phyloP scores from a whole-genome alignment of 495 filamentous ascomycete species.

The Zalerion maritima region DNA sequence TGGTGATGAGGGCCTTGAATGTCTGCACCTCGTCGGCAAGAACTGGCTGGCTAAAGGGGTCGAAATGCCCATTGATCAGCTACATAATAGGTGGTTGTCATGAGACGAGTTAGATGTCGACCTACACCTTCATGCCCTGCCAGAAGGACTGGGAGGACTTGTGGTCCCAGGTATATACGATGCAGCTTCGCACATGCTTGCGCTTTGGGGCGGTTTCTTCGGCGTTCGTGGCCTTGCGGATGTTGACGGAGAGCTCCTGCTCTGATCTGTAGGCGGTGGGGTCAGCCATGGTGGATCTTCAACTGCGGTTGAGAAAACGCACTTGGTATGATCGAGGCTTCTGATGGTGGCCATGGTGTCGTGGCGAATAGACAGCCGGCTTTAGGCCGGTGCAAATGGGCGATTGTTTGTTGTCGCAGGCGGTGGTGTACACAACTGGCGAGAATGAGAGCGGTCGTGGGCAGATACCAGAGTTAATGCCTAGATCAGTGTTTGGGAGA shows the following conservation, averaged over 20 bases:
- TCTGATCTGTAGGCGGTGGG: constrained; percentile 49
- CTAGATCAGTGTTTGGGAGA: no score
- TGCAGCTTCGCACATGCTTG: constrained; percentile 96
- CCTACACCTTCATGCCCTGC: constrained; percentile 96
- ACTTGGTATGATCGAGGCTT: constrained; percentile 35
- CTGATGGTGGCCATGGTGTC: constrained; percentile 31
- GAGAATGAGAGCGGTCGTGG: no score
- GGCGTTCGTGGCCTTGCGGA: constrained; percentile 88
- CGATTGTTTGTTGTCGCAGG: no score
- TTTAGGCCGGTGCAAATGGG: no score
- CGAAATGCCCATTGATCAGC: not conserved
- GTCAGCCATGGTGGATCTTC: no score
- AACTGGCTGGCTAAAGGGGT: constrained; percentile 61
- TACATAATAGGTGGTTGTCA: not conserved
- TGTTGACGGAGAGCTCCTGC: constrained; percentile 84
- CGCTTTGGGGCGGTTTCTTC: constrained; percentile 95
- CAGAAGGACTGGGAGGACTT: constrained; percentile 94
- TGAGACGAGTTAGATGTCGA: constrained; percentile 6
- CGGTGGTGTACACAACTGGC: no score
- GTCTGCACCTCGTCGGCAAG: constrained; percentile 91
- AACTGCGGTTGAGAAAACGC: no score
- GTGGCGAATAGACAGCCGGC: no score
- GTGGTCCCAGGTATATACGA: constrained; percentile 99
- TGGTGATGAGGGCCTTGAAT: constrained; percentile 82
- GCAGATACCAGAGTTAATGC: no score